Conservation (phyloP, 1,284 basidiomycete genomes). For the Puccinia novopanici region DNA sequence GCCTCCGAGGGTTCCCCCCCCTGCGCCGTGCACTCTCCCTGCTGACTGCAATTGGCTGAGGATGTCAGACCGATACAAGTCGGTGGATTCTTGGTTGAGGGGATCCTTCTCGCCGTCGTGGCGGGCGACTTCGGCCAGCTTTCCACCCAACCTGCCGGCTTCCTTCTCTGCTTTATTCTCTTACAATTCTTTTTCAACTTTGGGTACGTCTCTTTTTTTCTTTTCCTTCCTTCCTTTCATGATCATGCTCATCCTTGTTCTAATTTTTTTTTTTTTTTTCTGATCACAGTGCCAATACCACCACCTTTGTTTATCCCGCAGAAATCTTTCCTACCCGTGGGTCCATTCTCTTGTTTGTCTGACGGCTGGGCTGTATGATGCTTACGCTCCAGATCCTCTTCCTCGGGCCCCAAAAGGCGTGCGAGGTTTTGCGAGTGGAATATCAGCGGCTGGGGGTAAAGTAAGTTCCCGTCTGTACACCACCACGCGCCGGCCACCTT, state of each 20-base stretch:
- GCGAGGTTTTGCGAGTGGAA: slow-evolving; percentile 32
- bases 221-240: no score
- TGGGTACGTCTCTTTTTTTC: slow-evolving; percentile 59
- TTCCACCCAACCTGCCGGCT: slow-evolving; percentile 41
- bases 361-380: not conserved
- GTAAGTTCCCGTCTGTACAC: not conserved
- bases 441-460: slow-evolving; percentile 28
- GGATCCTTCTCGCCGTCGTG: slow-evolving; percentile 56
- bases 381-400: not conserved
- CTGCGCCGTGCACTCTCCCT: not conserved
- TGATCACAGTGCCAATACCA: slow-evolving; percentile 27
- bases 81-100: slow-evolving; percentile 15
- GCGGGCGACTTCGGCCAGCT: slow-evolving; percentile 56
- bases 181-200: slow-evolving; percentile 59
- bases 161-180: slow-evolving; percentile 56
- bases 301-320: slow-evolving; percentile 27
- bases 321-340: slow-evolving; percentile 33
- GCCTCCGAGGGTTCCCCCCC: no score
- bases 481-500: no score
- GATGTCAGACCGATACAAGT: slow-evolving; percentile 44
- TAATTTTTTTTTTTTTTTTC: not conserved
- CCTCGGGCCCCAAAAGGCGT: not conserved
- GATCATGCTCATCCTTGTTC: not conserved
- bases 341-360: not conserved
- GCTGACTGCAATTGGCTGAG: not conserved